phyloP scores from a whole-genome alignment of 2,329 filamentous ascomycete genomes.

The Claviceps africana region DNA sequence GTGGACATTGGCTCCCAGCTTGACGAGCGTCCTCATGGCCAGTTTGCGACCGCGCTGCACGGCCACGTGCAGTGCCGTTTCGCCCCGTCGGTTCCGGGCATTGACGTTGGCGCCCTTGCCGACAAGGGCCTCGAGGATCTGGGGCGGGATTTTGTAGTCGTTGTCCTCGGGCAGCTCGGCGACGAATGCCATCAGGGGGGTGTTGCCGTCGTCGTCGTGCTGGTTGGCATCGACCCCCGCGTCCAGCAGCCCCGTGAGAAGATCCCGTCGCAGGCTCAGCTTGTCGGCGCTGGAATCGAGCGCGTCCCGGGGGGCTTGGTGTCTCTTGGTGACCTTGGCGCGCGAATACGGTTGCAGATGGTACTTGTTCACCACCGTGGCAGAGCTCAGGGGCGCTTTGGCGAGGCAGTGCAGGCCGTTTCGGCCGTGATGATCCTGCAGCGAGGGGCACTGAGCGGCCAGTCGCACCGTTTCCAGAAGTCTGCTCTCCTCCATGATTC shows the following conservation, averaged over 20 bases:
- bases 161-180: slow-evolving; percentile 35
- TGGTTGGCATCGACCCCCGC: slow-evolving; percentile 35
- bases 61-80: slow-evolving; percentile 41
- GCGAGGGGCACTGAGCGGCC: slow-evolving; percentile 8
- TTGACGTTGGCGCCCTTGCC: slow-evolving; percentile 29
- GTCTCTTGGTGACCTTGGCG: slow-evolving; percentile 5
- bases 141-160: slow-evolving; percentile 32
- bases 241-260: slow-evolving; percentile 18
- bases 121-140: slow-evolving; percentile 31
- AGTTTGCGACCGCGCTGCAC: slow-evolving; percentile 39
- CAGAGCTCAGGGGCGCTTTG: slow-evolving; percentile 31
- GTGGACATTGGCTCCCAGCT: slow-evolving; percentile 33
- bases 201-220: slow-evolving; percentile 36
- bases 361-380: slow-evolving; percentile 22
- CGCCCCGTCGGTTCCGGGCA: slow-evolving; percentile 37
- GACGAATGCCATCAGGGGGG: slow-evolving; percentile 42
- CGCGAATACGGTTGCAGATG: slow-evolving; percentile 9
- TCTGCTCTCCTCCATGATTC: slow-evolving; percentile 9
- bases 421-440: slow-evolving; percentile 28
- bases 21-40: slow-evolving; percentile 31
- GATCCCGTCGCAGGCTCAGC: slow-evolving; percentile 15
- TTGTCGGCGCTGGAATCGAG: slow-evolving; percentile 21
- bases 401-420: slow-evolving; percentile 47
- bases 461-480: slow-evolving; percentile 11
- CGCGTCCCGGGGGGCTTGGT: slow-evolving; percentile 13